A percentile compares a stretch with the other conserved stretches of the same genome.
Conservation (phyloP, 2,329 filamentous ascomycete species). For the Ilyonectria destructans region DNA sequence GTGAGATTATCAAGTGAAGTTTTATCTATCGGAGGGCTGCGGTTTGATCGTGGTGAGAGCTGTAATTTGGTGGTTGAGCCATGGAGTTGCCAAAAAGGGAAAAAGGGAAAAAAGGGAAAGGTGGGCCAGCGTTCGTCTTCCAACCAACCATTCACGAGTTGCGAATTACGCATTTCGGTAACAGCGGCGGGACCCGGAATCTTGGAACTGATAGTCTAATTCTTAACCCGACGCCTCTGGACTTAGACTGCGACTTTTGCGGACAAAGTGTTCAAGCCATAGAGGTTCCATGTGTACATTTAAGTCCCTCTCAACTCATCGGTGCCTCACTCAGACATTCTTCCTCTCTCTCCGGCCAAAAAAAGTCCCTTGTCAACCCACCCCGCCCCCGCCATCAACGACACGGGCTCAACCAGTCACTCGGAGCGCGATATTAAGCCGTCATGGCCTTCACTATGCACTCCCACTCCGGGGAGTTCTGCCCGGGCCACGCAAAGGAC, state of each 20-base stretch:
- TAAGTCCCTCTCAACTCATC: too few species aligned
- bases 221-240: background rate
- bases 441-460: conserved; percentile 97
- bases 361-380: too few species aligned
- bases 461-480: conserved; percentile 98
- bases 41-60: background rate
- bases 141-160: conserved; percentile 5
- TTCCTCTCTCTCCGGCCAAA: too few species aligned
- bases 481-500: conserved; percentile 89
- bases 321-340: too few species aligned
- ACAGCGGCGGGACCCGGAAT: conserved; percentile 2
- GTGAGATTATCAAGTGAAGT: background rate
- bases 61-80: background rate
- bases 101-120: conserved; percentile 6
- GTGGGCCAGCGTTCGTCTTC: background rate
- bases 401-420: background rate
- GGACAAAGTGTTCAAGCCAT: background rate
- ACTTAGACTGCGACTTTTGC: background rate
- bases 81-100: background rate
- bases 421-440: background rate
- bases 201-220: conserved; percentile 1
- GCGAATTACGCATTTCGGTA: conserved; percentile 19
- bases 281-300: background rate
- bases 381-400: too few species aligned
- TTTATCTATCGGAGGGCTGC: background rate